Evolutionary conservation across 306 rosid genomes (phyloP).

Genomic region (Amphicarpaea edgeworthii): DNA sequence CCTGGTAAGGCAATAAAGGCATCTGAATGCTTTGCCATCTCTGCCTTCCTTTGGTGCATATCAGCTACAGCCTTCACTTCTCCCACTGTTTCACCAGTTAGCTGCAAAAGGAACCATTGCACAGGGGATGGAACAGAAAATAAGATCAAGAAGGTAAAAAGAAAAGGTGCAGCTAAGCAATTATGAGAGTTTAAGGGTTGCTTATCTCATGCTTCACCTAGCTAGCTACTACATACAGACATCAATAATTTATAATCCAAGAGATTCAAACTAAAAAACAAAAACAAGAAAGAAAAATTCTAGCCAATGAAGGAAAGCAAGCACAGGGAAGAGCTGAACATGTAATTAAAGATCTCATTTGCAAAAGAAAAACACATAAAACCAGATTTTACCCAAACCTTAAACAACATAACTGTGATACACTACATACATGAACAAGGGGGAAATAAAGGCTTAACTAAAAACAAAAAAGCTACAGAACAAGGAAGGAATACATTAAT

Average conservation of each 20-base stretch:
- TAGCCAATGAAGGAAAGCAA: slow-evolving; percentile 52
- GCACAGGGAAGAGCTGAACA: slow-evolving; percentile 9
- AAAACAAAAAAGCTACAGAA: slow-evolving; percentile 43
- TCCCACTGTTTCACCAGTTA: slow-evolving; percentile 98
- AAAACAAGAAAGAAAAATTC: slow-evolving; percentile 31
- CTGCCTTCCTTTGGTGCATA: slow-evolving; percentile 99
- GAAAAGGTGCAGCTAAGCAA: slow-evolving; percentile 44
- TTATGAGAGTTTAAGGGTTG: slow-evolving; percentile 57
- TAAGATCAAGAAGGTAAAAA: slow-evolving; percentile 43
- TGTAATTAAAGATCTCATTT: slow-evolving; percentile 31
- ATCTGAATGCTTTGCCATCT: slow-evolving; percentile 98
- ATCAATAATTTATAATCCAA: slow-evolving; percentile 38
- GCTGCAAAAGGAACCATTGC: slow-evolving; percentile 62
- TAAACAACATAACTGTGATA: slow-evolving; percentile 22
- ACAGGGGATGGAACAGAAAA: slow-evolving; percentile 45
- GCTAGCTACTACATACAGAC: slow-evolving; percentile 44
- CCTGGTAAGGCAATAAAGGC: slow-evolving; percentile 99
- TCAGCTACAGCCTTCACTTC: slow-evolving; percentile 98
- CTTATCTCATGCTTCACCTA: slow-evolving; percentile 39
- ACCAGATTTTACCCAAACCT: background rate
- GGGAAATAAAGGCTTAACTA: slow-evolving; percentile 2
- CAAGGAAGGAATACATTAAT: background rate
- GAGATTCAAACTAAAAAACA: slow-evolving; percentile 15
- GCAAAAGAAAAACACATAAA: slow-evolving; percentile 16
- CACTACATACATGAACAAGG: background rate